Base-by-base conservation (phyloP, 1,284 basidiomycete species). In the Tranzscheliella williamsii region DNA sequence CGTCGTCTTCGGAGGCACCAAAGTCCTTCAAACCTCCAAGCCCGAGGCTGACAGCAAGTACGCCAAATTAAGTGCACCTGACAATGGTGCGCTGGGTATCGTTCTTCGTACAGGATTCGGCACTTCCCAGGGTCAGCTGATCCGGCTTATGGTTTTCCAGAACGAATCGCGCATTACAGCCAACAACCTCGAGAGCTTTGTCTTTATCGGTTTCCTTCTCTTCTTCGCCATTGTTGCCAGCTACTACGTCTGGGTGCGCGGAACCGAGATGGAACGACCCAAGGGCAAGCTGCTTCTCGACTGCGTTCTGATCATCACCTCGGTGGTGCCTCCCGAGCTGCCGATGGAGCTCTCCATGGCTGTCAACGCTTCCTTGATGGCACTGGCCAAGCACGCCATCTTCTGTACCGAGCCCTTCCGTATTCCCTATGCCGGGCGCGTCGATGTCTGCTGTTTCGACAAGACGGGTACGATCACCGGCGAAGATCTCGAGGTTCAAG, bases 351-450 rank as follows among this genome's bases (percentile, higher is more conserved):
- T 77, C 21, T 72, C 68, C 13, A 76, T 77, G 75, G 72, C 73
- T 5, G 75, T 77, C 51, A 77, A 77, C 35, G 70, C 75, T 16
- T 76, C 75, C 27, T 54, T 77, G 27, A 91, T 96, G 31, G 92
- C 94, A 0, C 80, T 98, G 33, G 90, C 89, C 47, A 97, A 96
- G 80, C 90, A 83, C 78, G 72, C 73, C 24, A 76, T 77, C 60
- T 77, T 77, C 66, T 77, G 75, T 47, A 77, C 75, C 27, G 75
- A 77, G 40, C 75, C 75, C 11, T 77, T 77, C 68, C 72, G 75
- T 21, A 77, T 77, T 38, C 75, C 75, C 9, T 77, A 70, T 44
- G 73, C 75, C 15, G 75, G 75, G 13, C 57, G 70, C 11, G 75
- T 77, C 17, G 75, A 77, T 39, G 74, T 77, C 22, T 77, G 75